A percentile compares a stretch with the other conserved stretches of the same genome.
phyloP scores from a whole-genome alignment of 2,329 filamentous ascomycete genomes.

The Cadophora gregata region DNA sequence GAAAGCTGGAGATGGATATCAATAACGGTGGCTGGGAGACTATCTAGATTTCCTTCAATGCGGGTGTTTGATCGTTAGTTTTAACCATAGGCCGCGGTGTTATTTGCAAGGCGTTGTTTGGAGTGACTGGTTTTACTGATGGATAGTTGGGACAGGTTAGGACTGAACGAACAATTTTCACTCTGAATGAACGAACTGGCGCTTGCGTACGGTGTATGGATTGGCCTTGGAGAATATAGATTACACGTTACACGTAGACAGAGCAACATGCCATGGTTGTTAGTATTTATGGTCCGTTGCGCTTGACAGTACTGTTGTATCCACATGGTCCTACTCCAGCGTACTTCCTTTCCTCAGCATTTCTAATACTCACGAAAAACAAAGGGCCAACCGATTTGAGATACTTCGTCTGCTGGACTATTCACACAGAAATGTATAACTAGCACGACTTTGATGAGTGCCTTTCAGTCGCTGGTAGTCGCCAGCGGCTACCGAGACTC shows the following conservation, averaged over 20 bases:
- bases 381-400: neutral
- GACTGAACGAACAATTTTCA: neutral
- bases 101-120: neutral
- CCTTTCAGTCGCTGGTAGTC: no score
- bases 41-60: conserved; percentile 45
- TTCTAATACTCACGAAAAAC: no score
- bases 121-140: neutral
- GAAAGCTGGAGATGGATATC: conserved; percentile 91
- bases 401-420: no score
- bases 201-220: neutral
- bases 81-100: neutral
- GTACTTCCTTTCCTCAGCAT: neutral
- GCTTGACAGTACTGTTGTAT: neutral
- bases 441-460: no score
- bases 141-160: neutral
- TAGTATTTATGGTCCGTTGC: neutral
- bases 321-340: no score
- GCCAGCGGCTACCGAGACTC: no score
- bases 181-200: neutral
- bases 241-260: neutral
- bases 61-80: neutral
- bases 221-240: neutral
- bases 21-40: conserved; percentile 99
- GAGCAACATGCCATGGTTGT: neutral
- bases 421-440: no score